Conservation (phyloP, 345 rosid species). For the Corchorus olitorius region DNA sequence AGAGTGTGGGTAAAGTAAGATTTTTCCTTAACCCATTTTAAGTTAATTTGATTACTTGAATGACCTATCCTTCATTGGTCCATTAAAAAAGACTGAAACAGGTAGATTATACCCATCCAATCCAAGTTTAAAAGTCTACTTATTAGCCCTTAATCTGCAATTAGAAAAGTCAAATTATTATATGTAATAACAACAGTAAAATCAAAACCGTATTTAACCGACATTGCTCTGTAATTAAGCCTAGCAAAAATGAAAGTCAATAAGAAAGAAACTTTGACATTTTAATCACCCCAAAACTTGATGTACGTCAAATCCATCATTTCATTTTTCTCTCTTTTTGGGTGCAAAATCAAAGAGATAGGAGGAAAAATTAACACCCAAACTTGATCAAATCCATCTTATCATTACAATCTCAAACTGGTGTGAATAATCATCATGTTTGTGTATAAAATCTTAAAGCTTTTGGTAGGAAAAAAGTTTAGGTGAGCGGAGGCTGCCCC, state of each 20-base stretch:
- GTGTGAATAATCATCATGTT: too few relatives aligned
- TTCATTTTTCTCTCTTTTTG: too few relatives aligned
- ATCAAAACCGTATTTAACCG: background rate
- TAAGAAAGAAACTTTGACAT: too few relatives aligned
- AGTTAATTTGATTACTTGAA: conserved; percentile 24
- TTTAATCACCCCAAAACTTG: too few relatives aligned
- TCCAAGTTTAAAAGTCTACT: background rate
- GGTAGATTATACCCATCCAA: conserved; percentile 13
- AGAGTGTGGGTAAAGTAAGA: conserved; percentile 61
- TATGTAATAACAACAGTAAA: background rate
- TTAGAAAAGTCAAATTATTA: background rate
- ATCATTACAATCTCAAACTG: too few relatives aligned
- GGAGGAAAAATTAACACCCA: too few relatives aligned
- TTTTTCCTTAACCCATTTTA: conserved; percentile 9
- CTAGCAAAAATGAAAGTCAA: background rate
- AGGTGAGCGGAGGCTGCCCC: too few relatives aligned
- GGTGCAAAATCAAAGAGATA: too few relatives aligned
- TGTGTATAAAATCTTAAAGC: too few relatives aligned
- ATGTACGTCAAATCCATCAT: too few relatives aligned
- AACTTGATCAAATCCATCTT: too few relatives aligned
- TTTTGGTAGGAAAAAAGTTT: too few relatives aligned
- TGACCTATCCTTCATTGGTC: background rate
- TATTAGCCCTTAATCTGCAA: background rate
- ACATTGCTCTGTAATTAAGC: background rate
- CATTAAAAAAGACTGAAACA: background rate